Evolutionary conservation across 805 yeast genomes (phyloP).

Genomic region (Saccharomycopsis sp.): DNA sequence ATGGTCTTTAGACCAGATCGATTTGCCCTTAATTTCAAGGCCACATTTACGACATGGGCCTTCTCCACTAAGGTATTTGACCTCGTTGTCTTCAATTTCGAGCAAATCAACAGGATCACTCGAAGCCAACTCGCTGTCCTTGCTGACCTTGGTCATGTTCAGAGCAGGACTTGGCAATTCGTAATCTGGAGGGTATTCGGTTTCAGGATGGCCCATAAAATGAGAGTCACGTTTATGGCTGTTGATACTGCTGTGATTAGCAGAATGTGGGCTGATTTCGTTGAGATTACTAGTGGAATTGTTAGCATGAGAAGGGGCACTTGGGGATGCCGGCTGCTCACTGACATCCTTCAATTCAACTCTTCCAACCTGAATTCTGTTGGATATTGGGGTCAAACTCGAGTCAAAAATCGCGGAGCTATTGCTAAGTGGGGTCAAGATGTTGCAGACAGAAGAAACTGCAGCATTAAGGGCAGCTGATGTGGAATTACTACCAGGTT

Average conservation of each 20-base stretch:
- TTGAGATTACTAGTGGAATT: background rate
- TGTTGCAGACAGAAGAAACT: background rate
- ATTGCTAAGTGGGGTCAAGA: background rate
- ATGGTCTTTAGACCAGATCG: slow-evolving; percentile 65
- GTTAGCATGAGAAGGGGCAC: background rate
- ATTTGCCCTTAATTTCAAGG: slow-evolving; percentile 47
- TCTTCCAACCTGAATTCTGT: slow-evolving; percentile 17
- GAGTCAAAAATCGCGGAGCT: background rate
- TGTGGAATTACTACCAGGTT: too few relatives aligned
- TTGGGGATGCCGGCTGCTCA: slow-evolving; percentile 3
- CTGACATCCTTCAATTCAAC: slow-evolving; percentile 19
- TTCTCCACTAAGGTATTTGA: slow-evolving; percentile 47
- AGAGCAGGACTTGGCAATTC: slow-evolving; percentile 15
- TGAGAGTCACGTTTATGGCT: background rate
- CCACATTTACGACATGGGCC: slow-evolving; percentile 82
- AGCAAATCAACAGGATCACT: background rate
- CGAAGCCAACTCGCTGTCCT: slow-evolving; percentile 3
- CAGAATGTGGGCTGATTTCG: background rate
- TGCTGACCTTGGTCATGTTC: slow-evolving; percentile 7
- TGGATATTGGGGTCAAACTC: slow-evolving; percentile 8
- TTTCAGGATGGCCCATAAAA: background rate
- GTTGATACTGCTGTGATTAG: background rate
- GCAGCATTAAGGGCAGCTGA: background rate
- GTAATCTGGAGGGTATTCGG: slow-evolving; percentile 8
- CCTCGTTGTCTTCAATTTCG: slow-evolving; percentile 3